Evolutionary conservation across 768 basidiomycete species (phyloP).

Genomic region (Psilocybe tampanensis): DNA sequence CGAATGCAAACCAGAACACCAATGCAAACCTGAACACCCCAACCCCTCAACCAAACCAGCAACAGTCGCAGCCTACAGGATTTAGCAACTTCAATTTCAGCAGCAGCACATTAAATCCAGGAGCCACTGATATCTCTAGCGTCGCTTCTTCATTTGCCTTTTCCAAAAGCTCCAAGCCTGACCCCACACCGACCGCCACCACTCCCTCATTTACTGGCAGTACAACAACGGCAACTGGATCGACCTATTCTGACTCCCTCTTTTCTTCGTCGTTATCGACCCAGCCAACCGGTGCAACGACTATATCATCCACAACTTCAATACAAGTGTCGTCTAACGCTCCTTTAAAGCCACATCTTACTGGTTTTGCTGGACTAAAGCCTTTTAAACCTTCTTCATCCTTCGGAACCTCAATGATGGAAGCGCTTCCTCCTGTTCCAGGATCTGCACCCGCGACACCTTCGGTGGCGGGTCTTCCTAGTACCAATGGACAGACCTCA

Average conservation of each 20-base stretch:
- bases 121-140: constrained; percentile 60
- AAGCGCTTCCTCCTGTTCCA: constrained; percentile 74
- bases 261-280: constrained; percentile 50
- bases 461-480: constrained; percentile 30
- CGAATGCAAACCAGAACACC: constrained; percentile 21
- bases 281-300: constrained; percentile 50
- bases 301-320: constrained; percentile 25
- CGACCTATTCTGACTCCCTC: constrained; percentile 47
- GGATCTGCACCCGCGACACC: constrained; percentile 57
- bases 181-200: constrained; percentile 1
- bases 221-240: constrained; percentile 32
- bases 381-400: constrained; percentile 83
- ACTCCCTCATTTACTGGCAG: constrained; percentile 14
- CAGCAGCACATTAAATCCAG: constrained; percentile 42
- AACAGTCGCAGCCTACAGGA: constrained; percentile 28
- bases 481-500: constrained; percentile 19
- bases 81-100: constrained; percentile 40
- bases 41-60: constrained; percentile 19
- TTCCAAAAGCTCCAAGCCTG: constrained; percentile 32
- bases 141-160: constrained; percentile 77
- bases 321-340: constrained; percentile 28
- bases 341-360: constrained; percentile 47
- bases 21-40: constrained; percentile 23
- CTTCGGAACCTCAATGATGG: constrained; percentile 77
- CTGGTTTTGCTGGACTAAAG: constrained; percentile 64